phyloP scores from a whole-genome alignment of 1,139 yeast species.

The Yamadazyma sp. region DNA sequence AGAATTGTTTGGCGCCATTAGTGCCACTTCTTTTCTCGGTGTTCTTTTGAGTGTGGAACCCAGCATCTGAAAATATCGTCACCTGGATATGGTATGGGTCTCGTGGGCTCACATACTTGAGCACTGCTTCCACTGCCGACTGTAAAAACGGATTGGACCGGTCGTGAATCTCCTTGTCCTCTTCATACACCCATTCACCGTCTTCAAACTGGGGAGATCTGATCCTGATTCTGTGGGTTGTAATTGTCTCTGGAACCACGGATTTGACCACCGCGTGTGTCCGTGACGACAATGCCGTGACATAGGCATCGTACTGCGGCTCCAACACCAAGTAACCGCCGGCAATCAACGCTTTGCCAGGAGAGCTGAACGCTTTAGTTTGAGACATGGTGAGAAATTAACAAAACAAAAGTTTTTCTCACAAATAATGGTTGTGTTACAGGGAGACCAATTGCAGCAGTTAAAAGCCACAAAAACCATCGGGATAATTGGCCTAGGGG shows the following conservation, averaged over 20 bases:
- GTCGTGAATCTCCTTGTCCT: conserved; percentile 26
- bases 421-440: conserved; percentile 7
- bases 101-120: conserved; percentile 48
- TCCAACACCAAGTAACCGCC: conserved; percentile 94
- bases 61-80: conserved; percentile 80
- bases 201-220: conserved; percentile 76
- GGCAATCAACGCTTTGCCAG: conserved; percentile 90
- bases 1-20: conserved; percentile 46
- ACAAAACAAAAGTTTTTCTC: background rate
- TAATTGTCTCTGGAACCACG: conserved; percentile 8
- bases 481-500: conserved; percentile 95
- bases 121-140: conserved; percentile 56
- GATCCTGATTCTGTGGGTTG: conserved; percentile 5
- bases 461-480: conserved; percentile 45
- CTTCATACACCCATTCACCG: conserved; percentile 68
- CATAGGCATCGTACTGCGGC: conserved; percentile 72
- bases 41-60: conserved; percentile 76
- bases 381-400: background rate
- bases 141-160: conserved; percentile 71
- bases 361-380: conserved; percentile 66
- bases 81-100: conserved; percentile 40
- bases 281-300: conserved; percentile 83
- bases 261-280: conserved; percentile 70
- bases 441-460: conserved; percentile 13
- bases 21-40: conserved; percentile 31